These are phyloP conservation scores for Fusarium illudens DNA, from an alignment of 2,329 filamentous ascomycete species.

Conservation along the genomic window DNA sequence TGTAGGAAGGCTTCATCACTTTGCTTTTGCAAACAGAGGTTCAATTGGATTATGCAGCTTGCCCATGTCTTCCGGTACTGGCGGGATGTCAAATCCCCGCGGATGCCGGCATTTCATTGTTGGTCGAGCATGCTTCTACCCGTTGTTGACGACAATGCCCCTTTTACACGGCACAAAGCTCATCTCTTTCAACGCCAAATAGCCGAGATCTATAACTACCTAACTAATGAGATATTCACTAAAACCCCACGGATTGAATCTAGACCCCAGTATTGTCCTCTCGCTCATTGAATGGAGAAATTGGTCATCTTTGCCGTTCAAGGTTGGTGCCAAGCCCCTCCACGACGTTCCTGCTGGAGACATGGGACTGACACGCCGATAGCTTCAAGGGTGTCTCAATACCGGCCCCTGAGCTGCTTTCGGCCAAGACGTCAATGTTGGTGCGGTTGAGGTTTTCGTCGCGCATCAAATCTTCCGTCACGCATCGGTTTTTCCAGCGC, in stretches of 20 bases:
- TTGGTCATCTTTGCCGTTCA: not conserved
- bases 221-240: not conserved
- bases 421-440: not conserved
- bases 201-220: not conserved
- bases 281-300: not conserved
- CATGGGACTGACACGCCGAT: slow-evolving; percentile 12
- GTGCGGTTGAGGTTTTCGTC: not conserved
- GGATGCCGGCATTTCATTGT: not conserved
- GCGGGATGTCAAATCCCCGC: not conserved
- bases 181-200: not conserved
- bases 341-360: not conserved
- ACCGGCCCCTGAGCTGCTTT: slow-evolving; percentile 2
- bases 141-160: not conserved
- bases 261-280: not conserved
- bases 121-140: not conserved
- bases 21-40: slow-evolving; percentile 20
- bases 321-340: not conserved
- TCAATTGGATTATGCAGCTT: not conserved
- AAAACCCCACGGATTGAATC: not conserved
- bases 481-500: not conserved
- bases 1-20: slow-evolving; percentile 22
- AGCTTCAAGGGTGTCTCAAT: not conserved
- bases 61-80: not conserved
- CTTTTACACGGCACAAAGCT: not conserved
- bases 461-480: not conserved